These are phyloP conservation scores for Talaromyces sp. DNA, from an alignment of 2,329 filamentous ascomycete genomes.

Conservation along the genomic window DNA sequence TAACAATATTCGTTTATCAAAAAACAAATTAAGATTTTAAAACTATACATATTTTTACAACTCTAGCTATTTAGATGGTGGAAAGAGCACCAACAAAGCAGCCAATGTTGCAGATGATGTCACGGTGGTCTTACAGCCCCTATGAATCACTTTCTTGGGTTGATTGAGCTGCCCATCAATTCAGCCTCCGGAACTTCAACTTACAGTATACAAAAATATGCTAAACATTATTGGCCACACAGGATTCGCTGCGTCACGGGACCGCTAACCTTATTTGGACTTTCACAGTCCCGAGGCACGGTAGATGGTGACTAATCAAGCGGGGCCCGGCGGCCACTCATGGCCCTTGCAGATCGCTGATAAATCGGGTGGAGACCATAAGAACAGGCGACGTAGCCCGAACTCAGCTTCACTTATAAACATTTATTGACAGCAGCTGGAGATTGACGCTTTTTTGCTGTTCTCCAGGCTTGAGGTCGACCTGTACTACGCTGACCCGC, in stretches of 20 bases:
- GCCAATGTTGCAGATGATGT: too few species aligned
- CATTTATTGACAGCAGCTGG: background rate
- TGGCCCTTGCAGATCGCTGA: background rate
- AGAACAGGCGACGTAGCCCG: constrained; percentile 10
- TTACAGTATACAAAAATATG: too few species aligned
- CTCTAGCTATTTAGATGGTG: too few species aligned
- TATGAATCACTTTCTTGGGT: too few species aligned
- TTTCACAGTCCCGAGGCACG: background rate
- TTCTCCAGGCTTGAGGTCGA: background rate
- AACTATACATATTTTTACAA: too few species aligned
- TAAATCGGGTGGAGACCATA: too few species aligned
- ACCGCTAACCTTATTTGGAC: background rate
- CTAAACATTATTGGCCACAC: background rate
- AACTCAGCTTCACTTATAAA: constrained; percentile 1
- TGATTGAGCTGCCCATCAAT: background rate
- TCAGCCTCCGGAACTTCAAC: background rate
- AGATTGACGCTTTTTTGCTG: background rate
- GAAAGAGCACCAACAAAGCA: too few species aligned
- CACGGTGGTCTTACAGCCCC: too few species aligned
- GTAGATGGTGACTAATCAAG: background rate
- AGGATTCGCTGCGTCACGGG: background rate
- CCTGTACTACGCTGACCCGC: background rate
- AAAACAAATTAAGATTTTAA: too few species aligned
- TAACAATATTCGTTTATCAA: too few species aligned
- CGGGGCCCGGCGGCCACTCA: background rate